Percentiles rank a stretch among this genome's conserved stretches.
Evolutionary conservation across 495 filamentous ascomycete genomes (phyloP).

Genomic region (Aspergillus bertholletiae): DNA sequence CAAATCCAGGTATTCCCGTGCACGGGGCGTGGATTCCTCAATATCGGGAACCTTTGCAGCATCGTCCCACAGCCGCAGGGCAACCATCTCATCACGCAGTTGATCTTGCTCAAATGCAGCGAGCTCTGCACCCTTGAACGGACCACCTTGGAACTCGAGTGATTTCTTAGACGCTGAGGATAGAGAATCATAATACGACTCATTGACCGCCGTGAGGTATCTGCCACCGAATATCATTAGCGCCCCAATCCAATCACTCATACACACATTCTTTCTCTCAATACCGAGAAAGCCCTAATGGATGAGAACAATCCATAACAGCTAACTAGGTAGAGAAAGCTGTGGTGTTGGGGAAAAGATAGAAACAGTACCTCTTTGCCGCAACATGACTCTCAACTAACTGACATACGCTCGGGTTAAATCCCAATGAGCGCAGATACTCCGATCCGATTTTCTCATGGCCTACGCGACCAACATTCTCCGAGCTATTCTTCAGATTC

Average conservation of each 20-base stretch:
- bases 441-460: slow-evolving; percentile 41
- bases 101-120: slow-evolving; percentile 25
- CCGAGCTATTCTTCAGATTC: slow-evolving; percentile 19
- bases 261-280: too few species aligned
- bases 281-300: too few species aligned
- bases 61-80: slow-evolving; percentile 42
- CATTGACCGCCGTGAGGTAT: slow-evolving; percentile 37
- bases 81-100: slow-evolving; percentile 36
- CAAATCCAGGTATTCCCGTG: slow-evolving; percentile 27
- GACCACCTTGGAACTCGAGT: slow-evolving; percentile 42
- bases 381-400: slow-evolving; percentile 43
- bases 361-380: slow-evolving; percentile 36
- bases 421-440: slow-evolving; percentile 35
- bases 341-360: neutral
- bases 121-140: slow-evolving; percentile 33
- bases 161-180: slow-evolving; percentile 37
- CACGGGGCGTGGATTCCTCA: slow-evolving; percentile 25
- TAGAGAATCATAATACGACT: slow-evolving; percentile 32
- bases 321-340: neutral
- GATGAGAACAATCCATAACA: neutral
- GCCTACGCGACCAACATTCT: slow-evolving; percentile 39
- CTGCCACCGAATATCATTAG: slow-evolving; percentile 9
- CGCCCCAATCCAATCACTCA: too few species aligned
- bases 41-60: slow-evolving; percentile 33
- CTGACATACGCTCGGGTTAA: slow-evolving; percentile 32